phyloP scores from a whole-genome alignment of 2,329 filamentous ascomycete species.

The Chalaropsis thielavioides region DNA sequence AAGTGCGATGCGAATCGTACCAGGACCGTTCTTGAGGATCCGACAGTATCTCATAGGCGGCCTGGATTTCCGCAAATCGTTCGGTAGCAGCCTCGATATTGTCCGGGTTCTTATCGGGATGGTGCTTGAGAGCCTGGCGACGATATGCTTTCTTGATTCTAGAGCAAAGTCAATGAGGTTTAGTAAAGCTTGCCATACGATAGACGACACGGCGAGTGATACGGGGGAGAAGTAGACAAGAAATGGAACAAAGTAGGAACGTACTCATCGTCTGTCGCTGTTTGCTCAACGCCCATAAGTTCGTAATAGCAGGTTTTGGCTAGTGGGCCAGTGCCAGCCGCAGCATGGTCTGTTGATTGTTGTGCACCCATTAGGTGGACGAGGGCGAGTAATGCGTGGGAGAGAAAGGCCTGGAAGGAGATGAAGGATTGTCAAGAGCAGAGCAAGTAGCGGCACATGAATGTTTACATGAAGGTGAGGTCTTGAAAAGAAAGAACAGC shows the following conservation, averaged over 20 bases:
- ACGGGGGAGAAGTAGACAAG: neutral
- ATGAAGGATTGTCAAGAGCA: neutral
- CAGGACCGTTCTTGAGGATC: constrained; percentile 91
- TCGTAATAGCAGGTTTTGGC: constrained; percentile 77
- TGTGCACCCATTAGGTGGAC: constrained; percentile 38
- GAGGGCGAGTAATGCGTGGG: neutral
- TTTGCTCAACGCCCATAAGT: constrained; percentile 56
- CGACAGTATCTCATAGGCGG: constrained; percentile 89
- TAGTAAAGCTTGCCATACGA: neutral
- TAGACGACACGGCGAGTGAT: neutral
- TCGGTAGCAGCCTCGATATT: constrained; percentile 71
- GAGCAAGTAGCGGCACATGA: too few relatives aligned
- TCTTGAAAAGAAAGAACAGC: too few relatives aligned
- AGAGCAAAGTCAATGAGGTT: neutral
- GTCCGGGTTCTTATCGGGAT: constrained; percentile 85
- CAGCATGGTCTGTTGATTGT: constrained; percentile 34
- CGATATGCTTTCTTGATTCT: constrained; percentile 91
- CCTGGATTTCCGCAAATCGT: constrained; percentile 80
- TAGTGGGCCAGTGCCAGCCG: constrained; percentile 21
- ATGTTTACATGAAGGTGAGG: too few relatives aligned
- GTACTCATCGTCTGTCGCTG: constrained; percentile 69
- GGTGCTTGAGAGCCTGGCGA: constrained; percentile 77
- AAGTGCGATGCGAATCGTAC: constrained; percentile 90
- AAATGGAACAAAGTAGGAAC: constrained; percentile 20
- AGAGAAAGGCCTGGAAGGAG: neutral